phyloP scores from a whole-genome alignment of 1,284 basidiomycete genomes.

The Gomphus bonarii region DNA sequence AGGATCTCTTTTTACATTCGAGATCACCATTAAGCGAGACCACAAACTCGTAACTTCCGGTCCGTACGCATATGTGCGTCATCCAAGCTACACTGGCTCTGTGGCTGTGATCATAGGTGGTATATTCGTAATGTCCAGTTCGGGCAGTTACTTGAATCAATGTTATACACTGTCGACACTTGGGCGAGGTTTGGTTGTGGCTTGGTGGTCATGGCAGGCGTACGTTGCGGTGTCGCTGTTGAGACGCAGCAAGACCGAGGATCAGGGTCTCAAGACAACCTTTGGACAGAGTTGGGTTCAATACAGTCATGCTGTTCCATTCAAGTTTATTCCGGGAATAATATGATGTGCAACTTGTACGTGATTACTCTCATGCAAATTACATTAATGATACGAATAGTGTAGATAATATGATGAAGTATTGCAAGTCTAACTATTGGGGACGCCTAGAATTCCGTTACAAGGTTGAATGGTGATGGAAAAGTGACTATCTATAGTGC shows the following conservation, averaged over 20 bases:
- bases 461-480: no score
- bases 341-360: no score
- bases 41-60: slow-evolving; percentile 12
- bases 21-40: slow-evolving; percentile 8
- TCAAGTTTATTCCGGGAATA: slow-evolving; percentile 13
- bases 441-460: no score
- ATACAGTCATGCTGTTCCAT: slow-evolving; percentile 13
- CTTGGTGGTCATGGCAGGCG: not conserved
- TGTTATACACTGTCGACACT: not conserved
- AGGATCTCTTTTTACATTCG: slow-evolving; percentile 12
- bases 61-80: slow-evolving; percentile 12
- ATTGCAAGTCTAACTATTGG: no score
- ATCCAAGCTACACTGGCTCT: slow-evolving; percentile 8
- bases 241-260: slow-evolving; percentile 21
- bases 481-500: no score
- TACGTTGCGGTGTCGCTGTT: not conserved
- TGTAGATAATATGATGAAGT: no score
- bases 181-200: not conserved
- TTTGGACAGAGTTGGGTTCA: slow-evolving; percentile 15
- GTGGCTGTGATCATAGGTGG: not conserved
- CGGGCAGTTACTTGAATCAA: not conserved
- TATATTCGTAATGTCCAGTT: not conserved
- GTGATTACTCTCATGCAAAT: no score
- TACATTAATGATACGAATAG: no score
- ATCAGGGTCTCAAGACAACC: slow-evolving; percentile 25